phyloP scores from a whole-genome alignment of 2,329 filamentous ascomycete species.

The Endothia cerciana region DNA sequence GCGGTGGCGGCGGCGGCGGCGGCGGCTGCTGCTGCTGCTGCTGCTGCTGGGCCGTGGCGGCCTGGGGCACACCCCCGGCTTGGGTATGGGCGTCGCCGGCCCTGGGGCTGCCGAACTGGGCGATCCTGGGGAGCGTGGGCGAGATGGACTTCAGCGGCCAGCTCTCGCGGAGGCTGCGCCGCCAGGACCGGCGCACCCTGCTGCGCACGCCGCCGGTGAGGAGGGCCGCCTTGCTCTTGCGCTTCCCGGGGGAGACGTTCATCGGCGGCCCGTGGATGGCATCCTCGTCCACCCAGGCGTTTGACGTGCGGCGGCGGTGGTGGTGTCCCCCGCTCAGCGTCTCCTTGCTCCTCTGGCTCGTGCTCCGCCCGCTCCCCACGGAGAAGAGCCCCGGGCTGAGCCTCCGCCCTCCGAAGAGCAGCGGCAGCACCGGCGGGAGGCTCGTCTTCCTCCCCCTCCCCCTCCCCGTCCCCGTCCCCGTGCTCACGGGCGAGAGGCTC shows the following conservation, averaged over 20 bases:
- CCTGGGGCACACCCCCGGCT: not conserved
- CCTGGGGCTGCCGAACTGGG: conserved; percentile 6
- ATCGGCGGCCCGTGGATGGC: conserved; percentile 53
- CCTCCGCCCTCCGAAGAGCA: conserved; percentile 31
- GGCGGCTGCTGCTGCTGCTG: conserved; percentile 1
- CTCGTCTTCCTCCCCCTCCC: conserved; percentile 20
- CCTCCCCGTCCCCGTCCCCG: conserved; percentile 14
- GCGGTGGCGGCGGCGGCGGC: conserved; percentile 2
- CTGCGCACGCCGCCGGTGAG: conserved; percentile 34
- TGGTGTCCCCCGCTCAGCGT: conserved; percentile 4
- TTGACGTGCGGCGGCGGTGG: conserved; percentile 36
- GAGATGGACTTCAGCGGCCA: conserved; percentile 36
- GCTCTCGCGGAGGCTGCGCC: conserved; percentile 32
- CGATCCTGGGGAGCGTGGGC: conserved; percentile 43
- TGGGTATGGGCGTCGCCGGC: not conserved
- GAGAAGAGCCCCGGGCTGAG: conserved; percentile 19
- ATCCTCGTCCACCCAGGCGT: conserved; percentile 55
- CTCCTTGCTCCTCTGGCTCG: not conserved
- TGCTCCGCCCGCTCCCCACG: not conserved
- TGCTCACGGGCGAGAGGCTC: conserved; percentile 1
- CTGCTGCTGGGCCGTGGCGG: conserved; percentile 17
- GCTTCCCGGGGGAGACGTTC: conserved; percentile 24
- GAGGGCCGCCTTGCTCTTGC: conserved; percentile 32
- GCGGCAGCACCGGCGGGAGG: conserved; percentile 30
- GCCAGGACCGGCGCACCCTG: conserved; percentile 21